phyloP scores from a whole-genome alignment of 2,329 filamentous ascomycete genomes.

The Apiospora saccharicola region DNA sequence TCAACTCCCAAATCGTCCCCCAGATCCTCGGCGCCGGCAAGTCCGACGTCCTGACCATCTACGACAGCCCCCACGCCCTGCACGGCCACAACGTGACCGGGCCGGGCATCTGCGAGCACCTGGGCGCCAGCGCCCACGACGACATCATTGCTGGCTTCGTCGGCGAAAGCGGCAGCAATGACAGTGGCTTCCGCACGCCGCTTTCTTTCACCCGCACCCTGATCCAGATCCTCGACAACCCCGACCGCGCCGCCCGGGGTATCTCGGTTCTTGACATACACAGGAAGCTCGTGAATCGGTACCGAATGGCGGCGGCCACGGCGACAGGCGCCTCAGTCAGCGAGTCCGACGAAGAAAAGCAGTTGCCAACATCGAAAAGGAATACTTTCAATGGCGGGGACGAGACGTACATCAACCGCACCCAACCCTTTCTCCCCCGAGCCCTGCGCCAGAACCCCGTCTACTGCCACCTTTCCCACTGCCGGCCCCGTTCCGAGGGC shows the following conservation, averaged over 20 bases:
- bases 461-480: conserved; percentile 25
- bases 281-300: conserved; percentile 22
- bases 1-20: conserved; percentile 25
- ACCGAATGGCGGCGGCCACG: not conserved
- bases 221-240: conserved; percentile 21
- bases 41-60: conserved; percentile 26
- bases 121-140: conserved; percentile 19
- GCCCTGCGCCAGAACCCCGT: conserved; percentile 13
- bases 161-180: not conserved
- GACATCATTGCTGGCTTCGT: conserved; percentile 6
- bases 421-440: not conserved
- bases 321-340: not conserved
- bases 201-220: conserved; percentile 25
- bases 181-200: not conserved
- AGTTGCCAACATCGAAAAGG: not conserved
- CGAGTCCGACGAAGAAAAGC: not conserved
- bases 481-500: not conserved
- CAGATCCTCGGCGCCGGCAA: conserved; percentile 16
- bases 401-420: not conserved
- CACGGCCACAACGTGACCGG: not conserved
- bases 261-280: conserved; percentile 26
- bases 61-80: conserved; percentile 22
- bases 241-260: conserved; percentile 5
- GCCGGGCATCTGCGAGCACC: conserved; percentile 20
- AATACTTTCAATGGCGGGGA: not conserved